phyloP scores from a whole-genome alignment of 768 basidiomycete species.

The Pulveroboletus ravenelii region DNA sequence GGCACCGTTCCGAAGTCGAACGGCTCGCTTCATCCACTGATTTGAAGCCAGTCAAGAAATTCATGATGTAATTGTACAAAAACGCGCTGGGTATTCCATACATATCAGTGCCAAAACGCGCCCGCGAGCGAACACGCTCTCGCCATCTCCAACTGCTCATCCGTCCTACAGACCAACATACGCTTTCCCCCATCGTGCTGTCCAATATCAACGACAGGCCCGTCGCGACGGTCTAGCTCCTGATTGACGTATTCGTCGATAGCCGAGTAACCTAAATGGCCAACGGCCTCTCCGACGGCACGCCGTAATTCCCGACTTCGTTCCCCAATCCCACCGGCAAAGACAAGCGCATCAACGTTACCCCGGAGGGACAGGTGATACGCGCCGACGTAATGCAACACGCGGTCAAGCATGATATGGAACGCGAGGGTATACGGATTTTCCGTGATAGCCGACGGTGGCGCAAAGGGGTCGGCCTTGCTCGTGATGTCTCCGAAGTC shows the following conservation, averaged over 20 bases:
- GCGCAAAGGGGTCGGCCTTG: conserved; percentile 31
- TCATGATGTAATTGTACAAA: too few relatives aligned
- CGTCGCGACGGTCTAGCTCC: conserved; percentile 33
- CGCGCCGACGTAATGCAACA: conserved; percentile 66
- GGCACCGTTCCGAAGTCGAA: too few relatives aligned
- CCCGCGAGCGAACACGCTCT: conserved; percentile 31
- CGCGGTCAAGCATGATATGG: conserved; percentile 71
- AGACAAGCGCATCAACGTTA: conserved; percentile 73
- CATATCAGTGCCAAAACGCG: conserved; percentile 15
- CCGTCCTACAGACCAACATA: conserved; percentile 60
- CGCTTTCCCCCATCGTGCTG: conserved; percentile 25
- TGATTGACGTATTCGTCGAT: conserved; percentile 48
- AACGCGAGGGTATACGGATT: conserved; percentile 61
- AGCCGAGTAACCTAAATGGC: conserved; percentile 56
- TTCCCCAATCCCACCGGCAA: conserved; percentile 89
- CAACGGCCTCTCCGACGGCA: conserved; percentile 49
- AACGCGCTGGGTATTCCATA: too few relatives aligned
- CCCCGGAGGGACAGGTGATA: conserved; percentile 71
- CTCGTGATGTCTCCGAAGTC: conserved; percentile 70
- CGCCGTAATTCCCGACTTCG: conserved; percentile 55
- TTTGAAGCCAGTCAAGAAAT: too few relatives aligned
- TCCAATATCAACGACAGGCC: conserved; percentile 46
- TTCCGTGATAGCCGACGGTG: conserved; percentile 17
- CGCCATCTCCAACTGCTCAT: conserved; percentile 58
- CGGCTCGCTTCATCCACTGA: too few relatives aligned